A percentile compares a stretch with the other conserved stretches of the same genome.
Evolutionary conservation across 2,329 filamentous ascomycete genomes (phyloP).

Genomic region (Arthroderma sp.): DNA sequence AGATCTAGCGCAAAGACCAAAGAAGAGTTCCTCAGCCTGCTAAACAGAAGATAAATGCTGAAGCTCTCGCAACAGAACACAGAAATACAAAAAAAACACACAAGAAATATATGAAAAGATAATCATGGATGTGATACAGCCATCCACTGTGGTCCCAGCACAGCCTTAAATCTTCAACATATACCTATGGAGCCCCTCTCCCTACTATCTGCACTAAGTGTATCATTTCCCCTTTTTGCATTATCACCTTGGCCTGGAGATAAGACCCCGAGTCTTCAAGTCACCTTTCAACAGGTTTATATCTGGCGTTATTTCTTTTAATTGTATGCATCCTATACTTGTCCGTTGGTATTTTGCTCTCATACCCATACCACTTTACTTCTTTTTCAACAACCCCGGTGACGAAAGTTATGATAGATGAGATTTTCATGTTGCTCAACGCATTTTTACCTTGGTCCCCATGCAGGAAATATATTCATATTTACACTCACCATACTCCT

Average conservation of each 20-base stretch:
- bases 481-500: background rate
- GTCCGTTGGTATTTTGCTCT: background rate
- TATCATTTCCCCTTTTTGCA: background rate
- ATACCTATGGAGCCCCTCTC: background rate
- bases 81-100: background rate
- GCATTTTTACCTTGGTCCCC: background rate
- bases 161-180: background rate
- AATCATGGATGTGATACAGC: conserved; percentile 3
- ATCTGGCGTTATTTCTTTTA: conserved; percentile 7
- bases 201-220: background rate
- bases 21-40: conserved; percentile 84
- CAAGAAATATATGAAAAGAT: background rate
- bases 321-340: background rate
- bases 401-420: conserved; percentile 8
- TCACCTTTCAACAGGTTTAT: conserved; percentile 13
- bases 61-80: background rate
- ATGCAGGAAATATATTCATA: background rate
- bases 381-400: conserved; percentile 1
- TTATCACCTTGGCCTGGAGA: background rate
- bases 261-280: background rate
- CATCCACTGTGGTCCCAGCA: background rate
- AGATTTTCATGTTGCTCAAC: conserved; percentile 6
- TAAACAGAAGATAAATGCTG: conserved; percentile 42
- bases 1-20: conserved; percentile 83
- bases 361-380: background rate